A percentile compares a stretch with the other conserved stretches of the same genome.
These are phyloP conservation scores for Termitomyces sp. DNA, from an alignment of 768 basidiomycete species.

Conservation along the genomic window DNA sequence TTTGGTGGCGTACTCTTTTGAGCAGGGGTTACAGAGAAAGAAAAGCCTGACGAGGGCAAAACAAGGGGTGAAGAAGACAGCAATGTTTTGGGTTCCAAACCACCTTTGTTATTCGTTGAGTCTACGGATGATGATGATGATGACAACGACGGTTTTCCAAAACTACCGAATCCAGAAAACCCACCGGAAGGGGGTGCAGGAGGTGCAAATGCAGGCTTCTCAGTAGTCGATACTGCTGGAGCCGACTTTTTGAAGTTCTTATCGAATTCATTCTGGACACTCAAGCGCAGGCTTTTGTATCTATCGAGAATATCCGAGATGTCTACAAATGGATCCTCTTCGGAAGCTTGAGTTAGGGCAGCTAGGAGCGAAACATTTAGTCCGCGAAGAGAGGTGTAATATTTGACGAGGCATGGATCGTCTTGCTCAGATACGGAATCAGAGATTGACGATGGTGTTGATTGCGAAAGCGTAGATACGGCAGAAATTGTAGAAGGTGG, in stretches of 20 bases:
- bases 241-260: constrained; percentile 12
- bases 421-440: constrained; percentile 16
- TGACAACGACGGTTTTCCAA: constrained; percentile 10
- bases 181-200: constrained; percentile 13
- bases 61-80: not conserved
- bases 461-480: not conserved
- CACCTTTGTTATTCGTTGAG: not conserved
- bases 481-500: constrained; percentile 3
- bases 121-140: not conserved
- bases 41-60: constrained; percentile 5
- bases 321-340: constrained; percentile 68
- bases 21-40: constrained; percentile 2
- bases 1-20: not conserved
- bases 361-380: constrained; percentile 62
- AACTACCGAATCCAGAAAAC: constrained; percentile 24
- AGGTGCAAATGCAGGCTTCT: constrained; percentile 16
- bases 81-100: constrained; percentile 1
- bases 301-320: constrained; percentile 46
- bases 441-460: constrained; percentile 8
- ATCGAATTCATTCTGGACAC: constrained; percentile 54
- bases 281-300: constrained; percentile 51
- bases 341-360: constrained; percentile 51
- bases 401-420: constrained; percentile 38
- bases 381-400: constrained; percentile 67
- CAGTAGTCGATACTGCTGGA: constrained; percentile 6